Evolutionary conservation across 148 eudicot species (phyloP).

Genomic region (Rhododendron henanense): DNA sequence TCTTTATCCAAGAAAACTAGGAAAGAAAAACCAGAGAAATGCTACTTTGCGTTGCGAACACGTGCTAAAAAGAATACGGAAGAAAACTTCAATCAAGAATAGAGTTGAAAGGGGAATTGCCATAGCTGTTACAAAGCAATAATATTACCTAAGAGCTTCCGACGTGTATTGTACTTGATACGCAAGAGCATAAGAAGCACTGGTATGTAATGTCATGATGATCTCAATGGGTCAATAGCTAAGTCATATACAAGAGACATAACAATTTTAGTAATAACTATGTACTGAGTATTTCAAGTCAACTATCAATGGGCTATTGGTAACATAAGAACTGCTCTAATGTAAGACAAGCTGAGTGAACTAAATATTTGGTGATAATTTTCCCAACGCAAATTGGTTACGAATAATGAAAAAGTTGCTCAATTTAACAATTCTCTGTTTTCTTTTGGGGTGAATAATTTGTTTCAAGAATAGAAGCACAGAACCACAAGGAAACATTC

Average conservation of each 20-base stretch:
- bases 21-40: not conserved
- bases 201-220: not conserved
- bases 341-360: not conserved
- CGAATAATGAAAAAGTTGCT: not conserved
- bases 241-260: too few species aligned
- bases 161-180: not conserved
- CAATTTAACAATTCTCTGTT: not conserved
- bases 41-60: not conserved
- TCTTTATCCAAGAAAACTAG: not conserved
- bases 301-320: not conserved
- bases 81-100: not conserved
- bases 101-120: not conserved
- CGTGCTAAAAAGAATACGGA: not conserved
- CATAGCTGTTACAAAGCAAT: not conserved
- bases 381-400: not conserved
- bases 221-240: too few species aligned
- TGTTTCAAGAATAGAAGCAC: not conserved
- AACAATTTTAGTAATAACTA: not conserved
- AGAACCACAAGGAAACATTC: not conserved
- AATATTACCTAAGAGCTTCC: not conserved
- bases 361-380: not conserved
- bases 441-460: not conserved
- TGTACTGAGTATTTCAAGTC: not conserved
- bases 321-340: too few species aligned
- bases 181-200: not conserved